Conservation (phyloP, 202 grass and related monocot genomes). For the Schoenoplectus tabernaemontani region DNA sequence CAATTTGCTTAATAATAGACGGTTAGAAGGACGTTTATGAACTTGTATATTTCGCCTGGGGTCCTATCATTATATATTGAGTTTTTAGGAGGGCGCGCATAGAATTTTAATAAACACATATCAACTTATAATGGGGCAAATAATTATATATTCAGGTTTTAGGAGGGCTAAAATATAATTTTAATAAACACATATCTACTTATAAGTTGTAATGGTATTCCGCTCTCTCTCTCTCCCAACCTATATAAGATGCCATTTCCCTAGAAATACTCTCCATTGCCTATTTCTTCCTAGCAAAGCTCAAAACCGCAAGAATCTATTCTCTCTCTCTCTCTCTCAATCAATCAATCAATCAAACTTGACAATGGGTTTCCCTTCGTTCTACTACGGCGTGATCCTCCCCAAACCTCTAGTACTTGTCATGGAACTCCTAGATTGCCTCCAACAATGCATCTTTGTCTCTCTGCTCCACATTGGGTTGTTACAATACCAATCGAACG, state of each 20-base stretch:
- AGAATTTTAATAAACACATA: neutral
- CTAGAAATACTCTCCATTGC: constrained; percentile 4
- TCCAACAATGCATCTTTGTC: constrained; percentile 10
- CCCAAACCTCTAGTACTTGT: constrained; percentile 28
- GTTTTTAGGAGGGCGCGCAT: neutral
- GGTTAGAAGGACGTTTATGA: neutral
- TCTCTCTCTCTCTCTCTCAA: neutral
- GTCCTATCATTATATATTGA: neutral
- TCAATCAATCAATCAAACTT: no score
- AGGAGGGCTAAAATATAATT: no score
- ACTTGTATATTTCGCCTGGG: neutral
- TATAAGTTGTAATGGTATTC: no score
- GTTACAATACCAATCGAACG: no score
- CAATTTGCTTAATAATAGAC: no score
- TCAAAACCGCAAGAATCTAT: neutral
- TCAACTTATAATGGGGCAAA: neutral
- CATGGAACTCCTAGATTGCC: constrained; percentile 13
- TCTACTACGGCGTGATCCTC: constrained; percentile 12
- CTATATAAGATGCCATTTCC: constrained; percentile 1
- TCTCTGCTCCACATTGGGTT: constrained; percentile 15
- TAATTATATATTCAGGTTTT: neutral
- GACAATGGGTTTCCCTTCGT: constrained; percentile 27
- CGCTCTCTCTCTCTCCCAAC: neutral
- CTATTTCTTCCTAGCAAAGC: neutral
- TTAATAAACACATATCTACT: no score